A percentile compares a stretch with the other conserved stretches of the same genome.
phyloP scores from a whole-genome alignment of 805 yeast species.

The Sugiyamaella lignohabitans region DNA sequence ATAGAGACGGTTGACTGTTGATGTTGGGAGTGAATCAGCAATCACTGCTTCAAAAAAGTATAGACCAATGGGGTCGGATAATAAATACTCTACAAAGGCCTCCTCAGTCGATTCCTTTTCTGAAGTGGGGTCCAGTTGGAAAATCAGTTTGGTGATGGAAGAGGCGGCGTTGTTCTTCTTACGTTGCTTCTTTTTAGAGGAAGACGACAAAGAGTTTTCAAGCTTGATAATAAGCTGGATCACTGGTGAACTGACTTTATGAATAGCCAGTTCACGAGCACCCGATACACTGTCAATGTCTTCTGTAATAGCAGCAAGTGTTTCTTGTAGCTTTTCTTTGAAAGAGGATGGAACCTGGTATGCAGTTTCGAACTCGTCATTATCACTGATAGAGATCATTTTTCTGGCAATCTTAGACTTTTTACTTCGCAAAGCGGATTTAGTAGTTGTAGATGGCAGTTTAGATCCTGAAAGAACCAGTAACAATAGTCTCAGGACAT shows the following conservation, averaged over 20 bases:
- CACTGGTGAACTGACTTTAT: slow-evolving; percentile 82
- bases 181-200: slow-evolving; percentile 47
- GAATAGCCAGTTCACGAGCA: slow-evolving; percentile 69
- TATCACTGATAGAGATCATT: slow-evolving; percentile 82
- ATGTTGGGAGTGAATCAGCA: slow-evolving; percentile 56
- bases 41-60: slow-evolving; percentile 78
- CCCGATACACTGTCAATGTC: slow-evolving; percentile 18
- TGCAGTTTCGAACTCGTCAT: slow-evolving; percentile 57
- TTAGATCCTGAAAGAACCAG: slow-evolving; percentile 71
- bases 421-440: slow-evolving; percentile 68
- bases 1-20: slow-evolving; percentile 65
- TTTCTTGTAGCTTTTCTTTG: slow-evolving; percentile 49
- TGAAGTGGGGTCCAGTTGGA: slow-evolving; percentile 42
- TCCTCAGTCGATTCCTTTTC: slow-evolving; percentile 38
- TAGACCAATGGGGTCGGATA: slow-evolving; percentile 87
- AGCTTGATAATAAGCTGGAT: slow-evolving; percentile 68
- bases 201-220: slow-evolving; percentile 45
- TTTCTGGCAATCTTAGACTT: slow-evolving; percentile 79
- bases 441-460: slow-evolving; percentile 67
- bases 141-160: slow-evolving; percentile 43
- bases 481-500: slow-evolving; percentile 67
- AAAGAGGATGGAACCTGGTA: slow-evolving; percentile 69
- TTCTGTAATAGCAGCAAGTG: slow-evolving; percentile 39
- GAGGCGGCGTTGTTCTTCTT: slow-evolving; percentile 6
- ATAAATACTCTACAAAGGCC: slow-evolving; percentile 73